A percentile compares a stretch with the other conserved stretches of the same genome.
Evolutionary conservation across 2,329 filamentous ascomycete genomes (phyloP).

Genomic region (Fusarium lyarnte): DNA sequence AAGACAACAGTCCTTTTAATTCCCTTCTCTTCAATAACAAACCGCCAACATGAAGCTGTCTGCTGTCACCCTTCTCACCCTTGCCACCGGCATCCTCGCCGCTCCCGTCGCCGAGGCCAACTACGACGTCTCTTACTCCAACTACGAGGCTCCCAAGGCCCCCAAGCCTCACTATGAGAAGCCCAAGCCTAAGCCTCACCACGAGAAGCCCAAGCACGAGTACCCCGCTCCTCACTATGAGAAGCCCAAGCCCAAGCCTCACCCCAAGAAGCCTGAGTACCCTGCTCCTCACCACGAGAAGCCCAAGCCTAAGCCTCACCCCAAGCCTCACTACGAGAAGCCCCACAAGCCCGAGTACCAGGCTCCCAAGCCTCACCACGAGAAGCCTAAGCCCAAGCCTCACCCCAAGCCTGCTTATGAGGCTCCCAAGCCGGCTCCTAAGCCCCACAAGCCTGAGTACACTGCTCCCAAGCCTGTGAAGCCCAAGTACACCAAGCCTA

Average conservation of each 20-base stretch:
- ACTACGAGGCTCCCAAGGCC: constrained; percentile 21
- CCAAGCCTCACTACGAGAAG: not conserved
- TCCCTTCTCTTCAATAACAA: not conserved
- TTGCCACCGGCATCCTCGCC: constrained; percentile 28
- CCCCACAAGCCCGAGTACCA: not conserved
- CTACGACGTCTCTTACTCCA: constrained; percentile 8
- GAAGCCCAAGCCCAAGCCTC: constrained; percentile 4
- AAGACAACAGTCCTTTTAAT: not conserved
- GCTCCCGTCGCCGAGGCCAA: constrained; percentile 22
- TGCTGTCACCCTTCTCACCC: constrained; percentile 29
- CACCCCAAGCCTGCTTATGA: not conserved
- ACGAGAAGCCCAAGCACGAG: constrained; percentile 1
- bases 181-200: not conserved
- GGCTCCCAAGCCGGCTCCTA: not conserved
- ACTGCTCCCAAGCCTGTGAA: not conserved
- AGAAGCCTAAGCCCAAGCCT: constrained; percentile 5
- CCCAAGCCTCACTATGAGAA: constrained; percentile 5
- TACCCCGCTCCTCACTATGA: not conserved
- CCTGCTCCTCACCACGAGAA: not conserved
- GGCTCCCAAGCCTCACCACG: not conserved
- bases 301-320: not conserved
- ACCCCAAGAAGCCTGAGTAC: not conserved
- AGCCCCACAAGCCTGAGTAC: not conserved
- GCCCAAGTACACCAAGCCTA: not conserved
- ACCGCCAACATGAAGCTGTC: constrained; percentile 28